Percentiles rank a stretch among this genome's conserved stretches.
Evolutionary conservation across 176 grass and related monocot species (phyloP).

Genomic region (Miscanthus lutarioriparius): DNA sequence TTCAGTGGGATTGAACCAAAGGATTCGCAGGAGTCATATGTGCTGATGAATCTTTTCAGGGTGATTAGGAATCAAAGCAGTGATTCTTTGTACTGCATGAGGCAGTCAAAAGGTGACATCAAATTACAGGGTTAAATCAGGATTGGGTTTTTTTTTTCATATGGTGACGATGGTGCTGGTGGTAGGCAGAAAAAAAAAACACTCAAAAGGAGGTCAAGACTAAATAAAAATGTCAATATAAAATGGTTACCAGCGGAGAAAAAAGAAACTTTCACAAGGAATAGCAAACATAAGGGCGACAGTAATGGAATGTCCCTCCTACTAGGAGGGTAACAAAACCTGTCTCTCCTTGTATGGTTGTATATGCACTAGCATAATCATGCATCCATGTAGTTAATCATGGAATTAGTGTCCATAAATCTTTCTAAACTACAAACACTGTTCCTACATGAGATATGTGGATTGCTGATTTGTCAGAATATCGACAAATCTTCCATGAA

Average conservation of each 20-base stretch:
- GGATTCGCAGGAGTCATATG: not conserved
- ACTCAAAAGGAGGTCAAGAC: constrained; percentile 8
- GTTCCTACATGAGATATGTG: not conserved
- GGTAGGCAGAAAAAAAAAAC: not conserved
- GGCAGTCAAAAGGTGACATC: constrained; percentile 13
- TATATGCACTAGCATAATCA: not conserved
- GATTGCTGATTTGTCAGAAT: not conserved
- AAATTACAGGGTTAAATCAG: not conserved
- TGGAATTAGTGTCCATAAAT: not conserved
- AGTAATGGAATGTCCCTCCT: not conserved
- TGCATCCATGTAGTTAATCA: not conserved
- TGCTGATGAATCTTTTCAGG: constrained; percentile 14
- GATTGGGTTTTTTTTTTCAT: not conserved
- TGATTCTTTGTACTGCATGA: not conserved
- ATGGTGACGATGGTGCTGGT: not conserved
- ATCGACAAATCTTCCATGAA: not conserved
- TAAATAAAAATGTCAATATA: not conserved
- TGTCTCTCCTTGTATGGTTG: not conserved
- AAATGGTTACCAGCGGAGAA: not conserved
- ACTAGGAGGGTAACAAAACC: not conserved
- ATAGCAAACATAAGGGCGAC: not conserved
- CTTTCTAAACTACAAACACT: not conserved
- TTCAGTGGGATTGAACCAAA: not conserved
- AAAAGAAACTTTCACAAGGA: not conserved
- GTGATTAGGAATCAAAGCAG: not conserved